Evolutionary conservation across 2,329 filamentous ascomycete genomes (phyloP).

Genomic region (Penicillium palitans): DNA sequence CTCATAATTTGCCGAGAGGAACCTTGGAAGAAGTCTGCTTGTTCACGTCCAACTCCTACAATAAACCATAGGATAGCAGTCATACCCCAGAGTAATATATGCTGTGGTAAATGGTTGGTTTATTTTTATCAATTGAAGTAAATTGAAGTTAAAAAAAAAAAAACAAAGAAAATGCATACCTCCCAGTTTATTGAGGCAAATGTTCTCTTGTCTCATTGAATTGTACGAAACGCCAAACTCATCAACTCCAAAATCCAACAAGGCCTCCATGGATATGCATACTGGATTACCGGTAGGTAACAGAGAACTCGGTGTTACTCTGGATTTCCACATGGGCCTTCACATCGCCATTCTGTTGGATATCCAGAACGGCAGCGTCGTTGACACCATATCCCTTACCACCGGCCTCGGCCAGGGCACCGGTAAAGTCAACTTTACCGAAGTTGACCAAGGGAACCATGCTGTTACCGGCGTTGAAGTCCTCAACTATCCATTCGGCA

Average conservation of each 20-base stretch:
- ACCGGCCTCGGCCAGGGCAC: conserved; percentile 31
- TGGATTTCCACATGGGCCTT: conserved; percentile 30
- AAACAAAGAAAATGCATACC: background rate
- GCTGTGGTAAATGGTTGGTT: background rate
- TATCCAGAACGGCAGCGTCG: conserved; percentile 49
- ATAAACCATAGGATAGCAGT: background rate
- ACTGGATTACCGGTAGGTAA: conserved; percentile 21
- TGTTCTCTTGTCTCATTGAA: background rate
- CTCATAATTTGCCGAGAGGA: background rate
- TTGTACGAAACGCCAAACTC: background rate
- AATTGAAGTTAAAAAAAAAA: background rate
- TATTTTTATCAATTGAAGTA: background rate
- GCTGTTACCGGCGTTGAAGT: conserved; percentile 44
- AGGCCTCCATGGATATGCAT: background rate
- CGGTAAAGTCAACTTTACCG: conserved; percentile 44
- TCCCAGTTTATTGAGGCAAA: background rate
- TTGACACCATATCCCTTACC: conserved; percentile 31
- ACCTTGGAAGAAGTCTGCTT: background rate
- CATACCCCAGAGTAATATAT: background rate
- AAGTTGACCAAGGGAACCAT: conserved; percentile 53
- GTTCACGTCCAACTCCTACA: background rate
- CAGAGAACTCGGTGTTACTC: conserved; percentile 30
- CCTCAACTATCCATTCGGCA: conserved; percentile 65
- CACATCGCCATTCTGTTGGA: conserved; percentile 46
- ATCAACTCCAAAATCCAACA: background rate